phyloP scores from a whole-genome alignment of 768 basidiomycete species.

The Pulveroboletus sp. region DNA sequence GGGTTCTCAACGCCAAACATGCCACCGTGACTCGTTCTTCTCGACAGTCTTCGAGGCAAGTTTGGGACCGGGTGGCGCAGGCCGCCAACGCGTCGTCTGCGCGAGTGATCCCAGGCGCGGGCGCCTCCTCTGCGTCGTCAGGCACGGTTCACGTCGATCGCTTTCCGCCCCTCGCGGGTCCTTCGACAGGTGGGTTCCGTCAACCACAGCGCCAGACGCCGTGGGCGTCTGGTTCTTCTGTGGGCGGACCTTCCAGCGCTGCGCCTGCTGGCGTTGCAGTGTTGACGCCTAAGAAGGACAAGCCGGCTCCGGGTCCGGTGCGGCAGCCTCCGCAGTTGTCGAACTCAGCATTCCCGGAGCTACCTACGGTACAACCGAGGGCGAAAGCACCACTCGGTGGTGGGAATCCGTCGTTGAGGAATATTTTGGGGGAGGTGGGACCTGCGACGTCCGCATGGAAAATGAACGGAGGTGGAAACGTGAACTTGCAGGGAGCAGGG shows the following conservation, averaged over 20 bases:
- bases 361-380: conserved; percentile 48
- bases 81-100: conserved; percentile 57
- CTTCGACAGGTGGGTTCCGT: conserved; percentile 29
- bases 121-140: conserved; percentile 28
- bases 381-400: conserved; percentile 46
- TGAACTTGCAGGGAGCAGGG: not conserved
- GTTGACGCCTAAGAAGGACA: conserved; percentile 9
- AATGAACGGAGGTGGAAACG: not conserved
- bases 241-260: not conserved
- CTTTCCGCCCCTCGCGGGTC: conserved; percentile 31
- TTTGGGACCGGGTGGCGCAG: conserved; percentile 85
- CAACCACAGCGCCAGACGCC: conserved; percentile 54
- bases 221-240: conserved; percentile 44
- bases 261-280: too few species aligned
- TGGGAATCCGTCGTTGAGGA: conserved; percentile 63
- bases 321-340: conserved; percentile 43
- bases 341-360: conserved; percentile 60
- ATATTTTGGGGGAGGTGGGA: conserved; percentile 43
- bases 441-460: conserved; percentile 34
- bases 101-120: conserved; percentile 14
- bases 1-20: conserved; percentile 81
- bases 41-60: conserved; percentile 55
- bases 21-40: conserved; percentile 58
- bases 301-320: not conserved
- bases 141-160: conserved; percentile 13